Percentiles rank a stretch among this genome's conserved stretches.
Conservation (phyloP, 768 basidiomycete species). For the Macrolepiota dolichaula region DNA sequence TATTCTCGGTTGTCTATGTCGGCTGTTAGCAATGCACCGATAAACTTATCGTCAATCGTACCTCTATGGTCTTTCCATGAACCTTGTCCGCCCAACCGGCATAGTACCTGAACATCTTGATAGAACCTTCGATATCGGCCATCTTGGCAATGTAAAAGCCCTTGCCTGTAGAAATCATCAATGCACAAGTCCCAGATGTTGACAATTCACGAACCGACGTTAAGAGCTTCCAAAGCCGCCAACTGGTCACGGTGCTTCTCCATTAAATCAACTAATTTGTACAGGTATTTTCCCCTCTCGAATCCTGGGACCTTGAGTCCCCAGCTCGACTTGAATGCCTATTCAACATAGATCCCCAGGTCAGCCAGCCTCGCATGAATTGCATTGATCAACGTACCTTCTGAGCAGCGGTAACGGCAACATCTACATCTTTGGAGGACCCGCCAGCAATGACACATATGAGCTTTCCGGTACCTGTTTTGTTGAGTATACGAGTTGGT, state of each 20-base stretch:
- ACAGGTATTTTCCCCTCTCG: constrained; percentile 51
- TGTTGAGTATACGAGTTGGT: neutral
- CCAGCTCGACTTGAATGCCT: constrained; percentile 58
- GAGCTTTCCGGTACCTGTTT: constrained; percentile 58
- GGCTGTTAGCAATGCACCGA: neutral
- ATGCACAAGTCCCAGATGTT: neutral
- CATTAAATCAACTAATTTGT: constrained; percentile 63
- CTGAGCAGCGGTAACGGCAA: constrained; percentile 66
- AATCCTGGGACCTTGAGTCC: constrained; percentile 56
- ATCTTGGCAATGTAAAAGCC: constrained; percentile 44
- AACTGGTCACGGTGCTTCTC: constrained; percentile 60
- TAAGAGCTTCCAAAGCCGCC: constrained; percentile 70
- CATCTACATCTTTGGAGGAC: constrained; percentile 68
- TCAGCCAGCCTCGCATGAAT: neutral
- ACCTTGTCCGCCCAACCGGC: constrained; percentile 91
- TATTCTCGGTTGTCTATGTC: constrained; percentile 44
- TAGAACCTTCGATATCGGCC: constrained; percentile 44
- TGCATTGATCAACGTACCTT: constrained; percentile 29
- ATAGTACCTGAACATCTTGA: constrained; percentile 68
- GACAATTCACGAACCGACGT: constrained; percentile 46
- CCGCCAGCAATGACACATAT: constrained; percentile 58
- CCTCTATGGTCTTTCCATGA: constrained; percentile 71
- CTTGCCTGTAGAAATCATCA: constrained; percentile 39
- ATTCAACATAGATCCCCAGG: neutral
- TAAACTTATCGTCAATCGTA: constrained; percentile 11